phyloP scores from a whole-genome alignment of 371 early-diverging fungal species.

The Batkoa obscura region DNA sequence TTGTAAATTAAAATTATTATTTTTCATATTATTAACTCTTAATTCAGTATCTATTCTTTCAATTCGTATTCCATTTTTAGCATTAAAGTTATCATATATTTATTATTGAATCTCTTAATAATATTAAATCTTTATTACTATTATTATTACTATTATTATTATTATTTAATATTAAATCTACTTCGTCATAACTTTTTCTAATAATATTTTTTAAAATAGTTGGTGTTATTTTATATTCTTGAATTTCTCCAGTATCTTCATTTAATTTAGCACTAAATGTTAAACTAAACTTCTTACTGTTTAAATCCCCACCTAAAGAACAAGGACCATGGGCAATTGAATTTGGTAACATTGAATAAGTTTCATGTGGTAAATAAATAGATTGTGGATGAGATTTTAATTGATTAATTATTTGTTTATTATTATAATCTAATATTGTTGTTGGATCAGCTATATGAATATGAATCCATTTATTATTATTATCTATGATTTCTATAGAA shows the following conservation, averaged over 20 bases:
- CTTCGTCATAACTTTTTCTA: slow-evolving; percentile 54
- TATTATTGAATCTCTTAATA: neutral
- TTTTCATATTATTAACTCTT: slow-evolving; percentile 23
- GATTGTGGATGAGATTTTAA: slow-evolving; percentile 37
- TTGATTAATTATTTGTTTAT: slow-evolving; percentile 28
- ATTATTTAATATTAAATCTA: slow-evolving; percentile 19
- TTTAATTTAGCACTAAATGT: slow-evolving; percentile 54
- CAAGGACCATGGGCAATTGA: slow-evolving; percentile 31
- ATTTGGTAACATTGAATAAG: slow-evolving; percentile 69
- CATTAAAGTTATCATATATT: too few relatives aligned
- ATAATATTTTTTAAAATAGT: slow-evolving; percentile 43
- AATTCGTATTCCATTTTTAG: neutral
- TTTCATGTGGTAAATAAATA: slow-evolving; percentile 61
- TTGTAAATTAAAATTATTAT: slow-evolving; percentile 14
- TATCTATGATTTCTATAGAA: slow-evolving; percentile 35
- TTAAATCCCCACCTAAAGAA: slow-evolving; percentile 30
- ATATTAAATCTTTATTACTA: neutral
- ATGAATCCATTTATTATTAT: slow-evolving; percentile 59
- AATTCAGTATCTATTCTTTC: neutral
- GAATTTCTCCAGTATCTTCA: slow-evolving; percentile 35
- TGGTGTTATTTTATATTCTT: slow-evolving; percentile 52
- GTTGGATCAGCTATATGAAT: slow-evolving; percentile 93
- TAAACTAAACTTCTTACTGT: slow-evolving; percentile 24
- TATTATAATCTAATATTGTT: slow-evolving; percentile 38
- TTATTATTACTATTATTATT: slow-evolving; percentile 15